Base-by-base conservation (phyloP, 2,329 filamentous ascomycete genomes). In the Calonectria honghensis region DNA sequence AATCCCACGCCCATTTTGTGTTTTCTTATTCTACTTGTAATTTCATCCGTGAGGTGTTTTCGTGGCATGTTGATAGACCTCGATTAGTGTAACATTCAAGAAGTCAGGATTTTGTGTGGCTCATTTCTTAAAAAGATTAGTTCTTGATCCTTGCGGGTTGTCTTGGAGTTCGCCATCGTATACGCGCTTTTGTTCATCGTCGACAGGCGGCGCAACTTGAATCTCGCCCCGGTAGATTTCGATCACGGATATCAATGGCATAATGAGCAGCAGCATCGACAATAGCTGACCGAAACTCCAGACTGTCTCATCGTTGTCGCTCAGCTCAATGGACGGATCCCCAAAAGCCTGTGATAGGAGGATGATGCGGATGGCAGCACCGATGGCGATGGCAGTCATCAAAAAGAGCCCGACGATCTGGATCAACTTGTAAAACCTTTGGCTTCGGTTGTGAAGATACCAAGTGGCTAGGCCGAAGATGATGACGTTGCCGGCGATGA, bases 401-500 rank as follows among this genome's bases (percentile, higher is more conserved):
- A 91, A 83, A 9, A 89, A 77, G 39, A 92, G 82, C 0, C 92
- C 90, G 0, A 87, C 84, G 2, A 88, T 82, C 83, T 91, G 91
- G 16, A 92, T 85, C 3, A 81, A 80, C 76, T 88, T 90, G 80
- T 92, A 89, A 84, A 90, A 93, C 35, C 84, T 85, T 74, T 90
- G 89, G 24, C 84, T 81, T 24, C 89, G 87, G 74, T 86, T 88
- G 79, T 94, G 92, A 48, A 94, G 85, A 79, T 93, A 94, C 91
- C 91, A 93, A 0, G 91, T 92, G 0, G 90, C 89, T 1, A 93
- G 83, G 2, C 83, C 84, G 77, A 94, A 94, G 29, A 93, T 87
- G 45, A 91, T 79, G 45, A 85, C 86, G 79, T 93, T 92, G 5
- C 88, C 90, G 0, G 85, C 89, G 52, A 94, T 91, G 50, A 93